Conservation (phyloP, 495 filamentous ascomycete genomes). For the Podospora comata region DNA sequence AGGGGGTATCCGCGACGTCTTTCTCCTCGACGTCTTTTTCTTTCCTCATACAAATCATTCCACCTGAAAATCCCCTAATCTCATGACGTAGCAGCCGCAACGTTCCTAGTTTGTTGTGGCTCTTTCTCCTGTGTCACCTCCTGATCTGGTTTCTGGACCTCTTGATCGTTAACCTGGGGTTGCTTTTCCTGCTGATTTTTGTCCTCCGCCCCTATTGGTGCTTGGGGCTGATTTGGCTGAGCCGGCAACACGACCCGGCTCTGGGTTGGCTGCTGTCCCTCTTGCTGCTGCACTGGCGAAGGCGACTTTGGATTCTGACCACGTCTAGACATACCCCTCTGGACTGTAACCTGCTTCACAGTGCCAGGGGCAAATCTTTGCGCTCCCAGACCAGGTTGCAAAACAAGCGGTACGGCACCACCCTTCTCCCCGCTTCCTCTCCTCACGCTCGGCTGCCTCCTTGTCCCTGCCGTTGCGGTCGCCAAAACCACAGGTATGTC, state of each 20-base stretch:
- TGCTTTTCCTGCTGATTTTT: background rate
- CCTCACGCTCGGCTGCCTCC: background rate
- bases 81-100: background rate
- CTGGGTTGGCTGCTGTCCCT: background rate
- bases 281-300: background rate
- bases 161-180: background rate
- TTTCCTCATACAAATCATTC: background rate
- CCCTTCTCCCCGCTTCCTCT: background rate
- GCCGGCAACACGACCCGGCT: background rate
- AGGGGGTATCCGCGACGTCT: background rate
- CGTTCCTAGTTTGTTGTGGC: background rate
- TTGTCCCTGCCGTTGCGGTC: background rate
- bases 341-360: constrained; percentile 11
- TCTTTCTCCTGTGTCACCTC: background rate
- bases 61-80: background rate
- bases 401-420: constrained; percentile 13
- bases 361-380: constrained; percentile 6
- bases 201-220: background rate
- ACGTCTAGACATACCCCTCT: constrained; percentile 6
- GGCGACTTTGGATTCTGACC: background rate
- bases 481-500: background rate
- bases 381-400: constrained; percentile 21
- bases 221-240: background rate
- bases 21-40: background rate
- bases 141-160: background rate